Conservation (phyloP, 2,329 filamentous ascomycete genomes). For the Aspergillus sclerotialis region DNA sequence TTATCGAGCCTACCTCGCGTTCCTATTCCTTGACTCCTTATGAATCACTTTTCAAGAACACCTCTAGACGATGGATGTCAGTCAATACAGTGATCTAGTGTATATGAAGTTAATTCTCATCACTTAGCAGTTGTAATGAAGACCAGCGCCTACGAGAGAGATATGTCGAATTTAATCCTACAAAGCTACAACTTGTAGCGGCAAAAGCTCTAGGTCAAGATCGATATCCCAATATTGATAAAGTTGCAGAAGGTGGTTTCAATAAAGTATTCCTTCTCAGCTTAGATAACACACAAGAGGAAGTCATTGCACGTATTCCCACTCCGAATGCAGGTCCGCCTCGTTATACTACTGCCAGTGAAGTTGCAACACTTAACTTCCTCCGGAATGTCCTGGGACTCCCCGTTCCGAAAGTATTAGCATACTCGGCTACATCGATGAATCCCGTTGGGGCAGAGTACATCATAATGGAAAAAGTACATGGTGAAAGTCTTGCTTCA, state of each 20-base stretch:
- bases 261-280: conserved; percentile 23
- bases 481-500: conserved; percentile 24
- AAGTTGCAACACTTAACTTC: conserved; percentile 22
- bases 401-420: conserved; percentile 31
- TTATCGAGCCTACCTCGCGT: too few relatives aligned
- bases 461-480: conserved; percentile 37
- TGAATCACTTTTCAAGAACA: conserved; percentile 4
- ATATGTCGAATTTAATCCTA: conserved; percentile 16
- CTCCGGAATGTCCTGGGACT: conserved; percentile 20
- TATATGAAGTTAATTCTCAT: conserved; percentile 2
- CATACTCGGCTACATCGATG: conserved; percentile 25
- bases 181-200: conserved; percentile 16
- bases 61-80: conserved; percentile 6
- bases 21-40: background rate
- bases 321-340: conserved; percentile 20
- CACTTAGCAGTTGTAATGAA: conserved; percentile 10
- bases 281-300: conserved; percentile 14
- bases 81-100: background rate
- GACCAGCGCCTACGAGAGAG: conserved; percentile 11
- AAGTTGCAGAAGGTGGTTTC: conserved; percentile 19
- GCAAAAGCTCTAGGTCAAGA: conserved; percentile 14
- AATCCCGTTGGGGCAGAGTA: conserved; percentile 37
- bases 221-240: conserved; percentile 12
- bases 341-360: conserved; percentile 19
- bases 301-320: conserved; percentile 22